Conservation (phyloP, 2,329 filamentous ascomycete species). For the Dactylellina haptotyla region DNA sequence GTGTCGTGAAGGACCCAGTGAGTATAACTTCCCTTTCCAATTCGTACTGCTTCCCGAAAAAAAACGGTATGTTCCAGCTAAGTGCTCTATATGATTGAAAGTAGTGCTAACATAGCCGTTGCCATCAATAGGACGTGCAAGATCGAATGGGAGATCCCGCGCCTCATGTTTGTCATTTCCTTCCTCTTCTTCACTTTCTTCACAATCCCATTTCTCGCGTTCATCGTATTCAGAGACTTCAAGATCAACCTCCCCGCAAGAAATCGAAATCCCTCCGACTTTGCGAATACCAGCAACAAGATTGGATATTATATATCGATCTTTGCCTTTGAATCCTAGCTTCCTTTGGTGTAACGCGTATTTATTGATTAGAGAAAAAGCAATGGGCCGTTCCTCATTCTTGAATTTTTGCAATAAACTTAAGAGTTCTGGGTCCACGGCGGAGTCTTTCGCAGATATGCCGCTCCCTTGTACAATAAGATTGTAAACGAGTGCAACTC, state of each 20-base stretch:
- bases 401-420: constrained; percentile 12
- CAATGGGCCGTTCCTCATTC: background rate
- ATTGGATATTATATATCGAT: constrained; percentile 40
- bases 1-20: constrained; percentile 3
- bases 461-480: constrained; percentile 7
- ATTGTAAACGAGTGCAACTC: constrained; percentile 39
- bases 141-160: background rate
- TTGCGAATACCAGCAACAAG: constrained; percentile 27
- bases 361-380: constrained; percentile 25
- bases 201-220: too few relatives aligned
- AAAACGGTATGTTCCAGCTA: constrained; percentile 36
- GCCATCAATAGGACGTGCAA: background rate
- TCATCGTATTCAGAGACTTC: constrained; percentile 16
- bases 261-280: constrained; percentile 39
- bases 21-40: constrained; percentile 14
- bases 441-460: constrained; percentile 20
- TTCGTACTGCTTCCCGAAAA: background rate
- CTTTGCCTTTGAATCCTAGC: constrained; percentile 39
- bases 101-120: background rate
- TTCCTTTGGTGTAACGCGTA: constrained; percentile 35
- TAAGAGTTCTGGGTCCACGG: constrained; percentile 17
- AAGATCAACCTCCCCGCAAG: constrained; percentile 31
- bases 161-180: background rate
- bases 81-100: constrained; percentile 27
- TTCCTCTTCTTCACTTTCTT: constrained; percentile 15